Evolutionary conservation across 345 rosid species (phyloP).

Genomic region (Ricinus communis): DNA sequence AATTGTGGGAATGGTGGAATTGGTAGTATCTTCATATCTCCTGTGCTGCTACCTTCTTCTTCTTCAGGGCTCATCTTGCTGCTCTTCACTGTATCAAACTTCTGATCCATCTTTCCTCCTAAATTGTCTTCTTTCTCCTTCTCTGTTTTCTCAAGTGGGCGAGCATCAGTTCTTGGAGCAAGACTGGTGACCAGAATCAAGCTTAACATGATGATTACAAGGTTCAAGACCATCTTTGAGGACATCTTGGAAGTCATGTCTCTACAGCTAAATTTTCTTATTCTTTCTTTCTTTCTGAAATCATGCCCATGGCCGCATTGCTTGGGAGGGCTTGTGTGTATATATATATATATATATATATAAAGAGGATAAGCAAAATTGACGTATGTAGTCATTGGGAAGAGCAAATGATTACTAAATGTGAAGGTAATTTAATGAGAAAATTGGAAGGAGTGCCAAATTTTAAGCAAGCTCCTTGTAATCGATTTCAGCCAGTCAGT

Average conservation of each 20-base stretch:
- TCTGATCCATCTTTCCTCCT: neutral
- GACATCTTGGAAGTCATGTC: neutral
- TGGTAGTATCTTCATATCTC: constrained; percentile 13
- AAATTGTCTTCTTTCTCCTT: neutral
- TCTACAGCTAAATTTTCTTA: neutral
- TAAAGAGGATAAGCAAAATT: too few species aligned
- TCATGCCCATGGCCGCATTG: neutral
- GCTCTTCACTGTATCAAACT: neutral
- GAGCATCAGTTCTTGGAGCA: neutral
- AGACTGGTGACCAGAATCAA: neutral
- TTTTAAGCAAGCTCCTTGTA: neutral
- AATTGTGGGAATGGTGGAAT: constrained; percentile 17
- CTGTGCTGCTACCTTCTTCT: neutral
- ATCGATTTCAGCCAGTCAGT: neutral
- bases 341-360: neutral
- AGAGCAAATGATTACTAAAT: neutral
- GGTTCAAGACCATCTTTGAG: neutral
- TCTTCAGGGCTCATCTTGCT: neutral
- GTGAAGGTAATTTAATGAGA: neutral
- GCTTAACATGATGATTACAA: neutral
- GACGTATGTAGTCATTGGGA: too few species aligned
- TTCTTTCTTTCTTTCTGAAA: neutral
- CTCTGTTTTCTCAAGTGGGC: neutral
- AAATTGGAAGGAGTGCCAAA: constrained; percentile 16
- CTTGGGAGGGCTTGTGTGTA: neutral